Conservation (phyloP, 345 rosid species). For the Balakata baccata region DNA sequence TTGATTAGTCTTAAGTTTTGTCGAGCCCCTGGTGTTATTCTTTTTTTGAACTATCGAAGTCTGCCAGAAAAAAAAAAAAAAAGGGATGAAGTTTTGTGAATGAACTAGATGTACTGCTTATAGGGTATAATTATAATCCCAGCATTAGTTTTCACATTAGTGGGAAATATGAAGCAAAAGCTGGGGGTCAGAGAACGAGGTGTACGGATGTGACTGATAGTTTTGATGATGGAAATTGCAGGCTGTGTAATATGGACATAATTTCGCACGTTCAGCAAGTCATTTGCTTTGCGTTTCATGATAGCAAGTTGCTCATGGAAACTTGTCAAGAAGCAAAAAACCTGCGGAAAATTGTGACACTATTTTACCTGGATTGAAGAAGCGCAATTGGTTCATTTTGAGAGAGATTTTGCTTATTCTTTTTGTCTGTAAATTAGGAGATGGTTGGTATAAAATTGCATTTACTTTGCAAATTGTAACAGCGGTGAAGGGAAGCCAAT, state of each 20-base stretch:
- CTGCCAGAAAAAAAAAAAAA: too few species aligned
- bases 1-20: background rate
- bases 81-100: too few species aligned
- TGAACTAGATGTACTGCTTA: too few species aligned
- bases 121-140: too few species aligned
- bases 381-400: conserved; percentile 17
- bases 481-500: conserved; percentile 19
- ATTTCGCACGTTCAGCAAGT: conserved; percentile 95
- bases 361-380: conserved; percentile 87
- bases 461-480: conserved; percentile 15
- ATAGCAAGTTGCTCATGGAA: conserved; percentile 86
- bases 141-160: background rate
- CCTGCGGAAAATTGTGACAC: conserved; percentile 83
- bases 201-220: background rate
- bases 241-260: conserved; percentile 94
- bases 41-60: background rate
- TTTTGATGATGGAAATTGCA: conserved; percentile 33
- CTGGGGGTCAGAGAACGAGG: background rate
- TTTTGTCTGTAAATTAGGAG: conserved; percentile 26
- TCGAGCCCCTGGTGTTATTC: background rate
- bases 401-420: conserved; percentile 19
- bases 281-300: conserved; percentile 97
- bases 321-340: conserved; percentile 96
- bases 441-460: background rate
- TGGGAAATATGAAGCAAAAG: background rate